Evolutionary conservation across 1,139 yeast genomes (phyloP), one percentile per base, ranked within the genome.

Genomic region (Yamadazyma triangularis): DNA sequence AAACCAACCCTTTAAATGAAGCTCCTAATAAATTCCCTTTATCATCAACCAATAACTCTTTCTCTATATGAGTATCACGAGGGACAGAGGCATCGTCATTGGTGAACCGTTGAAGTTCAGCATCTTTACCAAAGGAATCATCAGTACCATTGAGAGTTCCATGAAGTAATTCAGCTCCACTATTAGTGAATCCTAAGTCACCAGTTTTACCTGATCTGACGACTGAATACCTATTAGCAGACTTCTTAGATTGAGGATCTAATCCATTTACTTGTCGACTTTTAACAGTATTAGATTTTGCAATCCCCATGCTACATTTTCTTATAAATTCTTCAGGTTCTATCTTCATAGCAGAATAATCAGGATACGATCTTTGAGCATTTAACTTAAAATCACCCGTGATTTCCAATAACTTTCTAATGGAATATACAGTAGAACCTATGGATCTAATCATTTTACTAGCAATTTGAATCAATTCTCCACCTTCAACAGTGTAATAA

Each of bases 331-430:
- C 71, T 11, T 64, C 70, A 0, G 88, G 79, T n/a, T 77, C 70
- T 4, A 82, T 68, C 38, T 68, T 64, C 58, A 79, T 72, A 24
- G 54, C 55, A 7, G 70, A 52, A 42, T 85, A 85, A 51, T 87
- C 88, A 1, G 91, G 86, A 48, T 85, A 86, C 19, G 78, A 68
- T 42, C 93, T 65, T 31, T 76, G 79, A 2, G 69, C 53, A 22
- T 80, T 77, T 33, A 87, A 60, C 46, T 74, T 76, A 54, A 85
- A 84, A 49, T 86, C 93, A 15, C 93, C 89, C 14, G 82, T 74
- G 24, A 74, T 56, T 15, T 75, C 73, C 25, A 58, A 59, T 32
- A 60, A 54, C 40, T 51, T 63, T 40, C 59, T 52, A 22, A 68
- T 54, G 30, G 70, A 81, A 32, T 42, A 61, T 56, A 57, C 69